Evolutionary conservation across 192 early-diverging fungal genomes (phyloP), one percentile per base, ranked within the genome.

Genomic region (Dispira simplex): DNA sequence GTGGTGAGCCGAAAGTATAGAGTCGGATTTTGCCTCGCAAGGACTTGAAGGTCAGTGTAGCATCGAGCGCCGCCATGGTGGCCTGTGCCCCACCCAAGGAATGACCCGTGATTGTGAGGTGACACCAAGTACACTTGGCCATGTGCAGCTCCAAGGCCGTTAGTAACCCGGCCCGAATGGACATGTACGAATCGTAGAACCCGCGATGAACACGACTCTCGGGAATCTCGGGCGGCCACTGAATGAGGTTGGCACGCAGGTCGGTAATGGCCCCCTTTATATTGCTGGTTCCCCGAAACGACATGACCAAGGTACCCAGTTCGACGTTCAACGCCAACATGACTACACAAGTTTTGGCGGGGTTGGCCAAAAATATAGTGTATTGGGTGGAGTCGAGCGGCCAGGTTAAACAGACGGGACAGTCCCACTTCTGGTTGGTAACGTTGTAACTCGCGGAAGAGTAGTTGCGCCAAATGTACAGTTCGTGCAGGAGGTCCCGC

Each of bases 381-480:
- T 27, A 25, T 1, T 23, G 4, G 23, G 18, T 56, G 54, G 54
- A 21, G 8, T 21, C 21, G 25, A 56, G 54, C 2, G 54, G 54
- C 25, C 25, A 12, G 13, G 12, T 18, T 21, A 56, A 28, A 26
- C 54, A 56, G 9, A 56, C 25, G 21, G 16, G 20, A 26, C 54
- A 56, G 54, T 12, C 3, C 54, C 54, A 56, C 23, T 56, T 13
- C 12, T 56, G 20, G 9, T 14, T 3, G 2, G 3, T 28, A 21
- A 9, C 8, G 8, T 56, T 56, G 54, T 56, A 56, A 26, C 25
- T 13, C 23, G 54, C 54, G 18, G 54, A 56, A 26, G 54, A 18
- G 23, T 56, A 56, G 23, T 56, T 25, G 54, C 54, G 54, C 54
- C 54, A 56, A 56, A 56, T 56, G 54, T 23, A 56, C 18, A 56